A percentile compares a stretch with the other conserved stretches of the same genome.
Conservation (phyloP, 257 asterid species). For the Cynanchum wilfordii region DNA sequence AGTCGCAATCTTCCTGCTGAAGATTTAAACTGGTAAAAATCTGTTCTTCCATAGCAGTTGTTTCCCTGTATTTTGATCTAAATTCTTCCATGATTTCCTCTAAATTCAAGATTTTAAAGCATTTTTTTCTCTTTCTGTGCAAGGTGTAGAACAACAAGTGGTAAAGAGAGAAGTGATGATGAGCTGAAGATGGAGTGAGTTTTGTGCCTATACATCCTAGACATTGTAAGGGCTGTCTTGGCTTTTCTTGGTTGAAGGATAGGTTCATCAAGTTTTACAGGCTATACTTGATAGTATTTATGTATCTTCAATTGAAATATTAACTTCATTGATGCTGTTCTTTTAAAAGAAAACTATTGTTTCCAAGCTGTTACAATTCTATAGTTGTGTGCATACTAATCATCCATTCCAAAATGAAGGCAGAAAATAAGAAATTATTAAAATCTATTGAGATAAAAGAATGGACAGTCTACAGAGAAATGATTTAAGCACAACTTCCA, state of each 20-base stretch:
- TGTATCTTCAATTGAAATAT: not conserved
- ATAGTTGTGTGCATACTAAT: too few species aligned
- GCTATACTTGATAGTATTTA: too few species aligned
- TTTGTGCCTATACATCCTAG: not conserved
- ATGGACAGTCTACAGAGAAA: too few species aligned
- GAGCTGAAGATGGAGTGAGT: conserved; percentile 24
- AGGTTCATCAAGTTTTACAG: not conserved
- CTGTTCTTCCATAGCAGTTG: not conserved
- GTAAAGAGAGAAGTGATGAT: conserved; percentile 14
- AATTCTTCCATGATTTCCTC: not conserved
- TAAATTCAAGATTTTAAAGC: not conserved
- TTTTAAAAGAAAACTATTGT: not conserved
- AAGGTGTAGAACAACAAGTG: conserved; percentile 35
- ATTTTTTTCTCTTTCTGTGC: conserved; percentile 19
- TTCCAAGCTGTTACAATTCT: too few species aligned
- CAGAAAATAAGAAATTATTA: too few species aligned
- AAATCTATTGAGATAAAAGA: too few species aligned
- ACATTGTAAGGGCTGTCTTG: not conserved
- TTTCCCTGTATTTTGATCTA: not conserved
- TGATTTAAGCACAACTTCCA: too few species aligned
- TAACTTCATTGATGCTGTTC: not conserved
- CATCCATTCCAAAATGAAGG: too few species aligned
- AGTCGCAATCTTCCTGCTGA: conserved; percentile 67
- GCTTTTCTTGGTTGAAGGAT: conserved; percentile 3
- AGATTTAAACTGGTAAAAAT: conserved; percentile 55